phyloP scores from a whole-genome alignment of 2,329 filamentous ascomycete species.

The Penicillium concentricum region DNA sequence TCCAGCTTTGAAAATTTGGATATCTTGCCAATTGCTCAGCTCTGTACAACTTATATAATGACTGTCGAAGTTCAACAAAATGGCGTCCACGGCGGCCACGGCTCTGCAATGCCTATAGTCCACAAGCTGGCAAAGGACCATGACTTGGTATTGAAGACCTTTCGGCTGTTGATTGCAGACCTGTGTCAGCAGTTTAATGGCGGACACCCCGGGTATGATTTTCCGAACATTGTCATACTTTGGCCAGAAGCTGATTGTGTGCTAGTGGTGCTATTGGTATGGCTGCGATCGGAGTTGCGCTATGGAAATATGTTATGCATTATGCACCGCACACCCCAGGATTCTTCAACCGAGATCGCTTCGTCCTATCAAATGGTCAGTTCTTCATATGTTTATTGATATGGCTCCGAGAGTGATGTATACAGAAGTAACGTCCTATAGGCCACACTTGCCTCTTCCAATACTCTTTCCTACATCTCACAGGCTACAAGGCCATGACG shows the following conservation, averaged over 20 bases:
- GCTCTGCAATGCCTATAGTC: constrained; percentile 19
- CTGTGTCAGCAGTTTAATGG: constrained; percentile 69
- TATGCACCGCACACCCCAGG: constrained; percentile 40
- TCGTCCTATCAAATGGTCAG: constrained; percentile 47
- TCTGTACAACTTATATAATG: constrained; percentile 19
- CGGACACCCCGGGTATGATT: constrained; percentile 62
- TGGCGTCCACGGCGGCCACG: constrained; percentile 3
- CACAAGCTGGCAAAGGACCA: constrained; percentile 29
- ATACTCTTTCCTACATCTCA: constrained; percentile 34
- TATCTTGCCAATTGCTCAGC: neutral
- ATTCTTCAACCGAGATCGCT: constrained; percentile 47
- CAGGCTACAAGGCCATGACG: constrained; percentile 33
- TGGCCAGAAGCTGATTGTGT: neutral
- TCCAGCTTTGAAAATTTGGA: neutral
- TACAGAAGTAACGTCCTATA: constrained; percentile 49
- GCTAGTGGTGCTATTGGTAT: constrained; percentile 48
- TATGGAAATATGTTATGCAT: constrained; percentile 46
- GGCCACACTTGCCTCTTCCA: constrained; percentile 35
- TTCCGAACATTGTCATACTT: neutral
- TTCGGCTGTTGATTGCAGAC: constrained; percentile 64
- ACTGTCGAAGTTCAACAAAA: neutral
- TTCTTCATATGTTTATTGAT: neutral
- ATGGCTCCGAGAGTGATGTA: constrained; percentile 16
- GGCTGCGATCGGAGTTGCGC: constrained; percentile 45
- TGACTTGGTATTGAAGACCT: constrained; percentile 58